Evolutionary conservation across 495 filamentous ascomycete genomes (phyloP).

Genomic region (Talaromyces adpressus): DNA sequence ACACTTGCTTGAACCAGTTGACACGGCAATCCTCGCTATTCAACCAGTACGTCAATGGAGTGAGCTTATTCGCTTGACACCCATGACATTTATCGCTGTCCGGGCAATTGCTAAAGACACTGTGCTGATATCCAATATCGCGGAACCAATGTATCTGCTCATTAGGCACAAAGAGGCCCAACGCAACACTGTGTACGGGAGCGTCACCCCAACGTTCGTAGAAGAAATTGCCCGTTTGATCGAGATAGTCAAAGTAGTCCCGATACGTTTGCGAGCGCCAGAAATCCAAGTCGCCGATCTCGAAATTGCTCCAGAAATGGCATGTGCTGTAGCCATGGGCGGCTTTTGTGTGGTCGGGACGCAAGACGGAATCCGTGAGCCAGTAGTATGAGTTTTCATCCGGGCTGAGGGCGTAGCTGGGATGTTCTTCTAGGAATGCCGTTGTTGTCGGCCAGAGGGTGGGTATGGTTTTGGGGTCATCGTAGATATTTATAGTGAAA

Average conservation of each 20-base stretch:
- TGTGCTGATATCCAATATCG: conserved; percentile 97
- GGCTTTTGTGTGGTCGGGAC: conserved; percentile 70
- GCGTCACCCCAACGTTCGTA: conserved; percentile 92
- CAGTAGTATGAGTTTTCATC: conserved; percentile 80
- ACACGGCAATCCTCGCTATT: conserved; percentile 90
- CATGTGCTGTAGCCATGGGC: conserved; percentile 95
- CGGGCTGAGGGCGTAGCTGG: conserved; percentile 61
- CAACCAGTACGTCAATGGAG: conserved; percentile 75
- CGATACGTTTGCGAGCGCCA: conserved; percentile 88
- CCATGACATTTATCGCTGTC: conserved; percentile 90
- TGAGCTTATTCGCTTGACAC: conserved; percentile 77
- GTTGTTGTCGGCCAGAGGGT: conserved; percentile 89
- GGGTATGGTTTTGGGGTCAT: conserved; percentile 76
- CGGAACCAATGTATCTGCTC: conserved; percentile 98
- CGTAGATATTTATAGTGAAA: conserved; percentile 97
- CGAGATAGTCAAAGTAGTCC: conserved; percentile 93
- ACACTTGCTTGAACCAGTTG: conserved; percentile 91
- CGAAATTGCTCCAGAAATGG: conserved; percentile 99
- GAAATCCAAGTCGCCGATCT: conserved; percentile 92
- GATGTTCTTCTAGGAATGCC: conserved; percentile 80
- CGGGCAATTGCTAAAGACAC: conserved; percentile 97
- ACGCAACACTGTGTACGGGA: conserved; percentile 84
- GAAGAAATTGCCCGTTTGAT: conserved; percentile 85
- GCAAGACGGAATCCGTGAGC: conserved; percentile 67
- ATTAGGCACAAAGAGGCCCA: conserved; percentile 86